Evolutionary conservation across 305 asterid species (phyloP), one percentile per base, ranked within the genome.

Genomic region (Solanum aculeatissimum): DNA sequence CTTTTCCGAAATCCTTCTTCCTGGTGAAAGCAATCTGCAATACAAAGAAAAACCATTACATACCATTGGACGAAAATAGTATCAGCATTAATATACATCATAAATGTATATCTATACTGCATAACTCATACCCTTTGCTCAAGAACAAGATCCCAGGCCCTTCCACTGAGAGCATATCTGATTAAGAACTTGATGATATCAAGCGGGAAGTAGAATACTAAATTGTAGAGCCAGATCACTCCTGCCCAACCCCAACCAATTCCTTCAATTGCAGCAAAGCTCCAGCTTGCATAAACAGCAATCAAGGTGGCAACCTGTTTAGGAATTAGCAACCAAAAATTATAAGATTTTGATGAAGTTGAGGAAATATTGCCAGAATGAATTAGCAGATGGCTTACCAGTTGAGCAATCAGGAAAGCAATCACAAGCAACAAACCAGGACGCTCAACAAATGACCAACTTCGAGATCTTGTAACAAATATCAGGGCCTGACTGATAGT

Each of bases 161-260:
- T 91, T 87, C 99, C 99, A 87, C 98, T 95, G 35, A 92, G 93
- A 81, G 97, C 92, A 65, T 97, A 97, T 45, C 98, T 97, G 86
- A 62, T 95, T 71, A 97, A 87, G 90, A 95, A 95, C 86, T 97
- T 97, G 84, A 97, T 92, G 68, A 94, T 84, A 87, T 97, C 99
- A 5, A 97, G 99, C 0, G 99, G 99, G 85, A 97, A 86, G 63
- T 97, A 97, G 90, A 89, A 90, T 51, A 97, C 85, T 74, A 97
- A 83, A 86, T 97, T 97, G 86, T 97, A 97, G 55, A 97, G 96
- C 99, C 99, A 97, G 87, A 97, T 93, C 70, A 97, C 99, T 0
- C 99, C 99, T 0, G 99, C 99, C 99, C 99, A 97, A 75, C 99
- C 98, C 99, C 99, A 97, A 13, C 99, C 99, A 40, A 95, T 97